Percentiles rank a stretch among this genome's conserved stretches.
Conservation (phyloP, 345 rosid genomes). For the Populus nigra region DNA sequence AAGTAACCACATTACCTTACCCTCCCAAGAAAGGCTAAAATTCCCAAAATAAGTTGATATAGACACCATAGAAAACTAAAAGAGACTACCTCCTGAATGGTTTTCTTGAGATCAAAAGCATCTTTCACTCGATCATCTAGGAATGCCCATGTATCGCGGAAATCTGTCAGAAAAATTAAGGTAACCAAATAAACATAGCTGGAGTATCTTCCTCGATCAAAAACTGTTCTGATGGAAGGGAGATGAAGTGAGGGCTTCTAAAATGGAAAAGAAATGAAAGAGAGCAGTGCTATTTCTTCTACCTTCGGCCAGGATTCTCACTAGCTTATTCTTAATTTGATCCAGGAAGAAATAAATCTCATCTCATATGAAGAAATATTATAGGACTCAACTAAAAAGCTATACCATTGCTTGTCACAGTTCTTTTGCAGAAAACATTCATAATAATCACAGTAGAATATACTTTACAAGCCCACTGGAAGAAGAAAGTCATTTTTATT, state of each 20-base stretch:
- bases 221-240: not conserved
- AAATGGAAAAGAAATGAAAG: not conserved
- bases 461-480: not conserved
- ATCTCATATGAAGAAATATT: not conserved
- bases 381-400: too few species aligned
- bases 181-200: not conserved
- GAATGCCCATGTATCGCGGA: slow-evolving; percentile 75
- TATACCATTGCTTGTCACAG: too few species aligned
- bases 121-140: slow-evolving; percentile 80
- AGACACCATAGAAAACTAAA: not conserved
- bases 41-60: not conserved
- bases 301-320: not conserved
- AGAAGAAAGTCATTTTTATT: not conserved
- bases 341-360: not conserved
- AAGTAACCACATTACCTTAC: slow-evolving; percentile 6
- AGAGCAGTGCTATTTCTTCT: not conserved
- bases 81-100: slow-evolving; percentile 74
- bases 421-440: not conserved
- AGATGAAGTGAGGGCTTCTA: not conserved
- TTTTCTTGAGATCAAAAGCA: slow-evolving; percentile 83
- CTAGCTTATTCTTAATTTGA: not conserved
- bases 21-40: not conserved
- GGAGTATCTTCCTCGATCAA: slow-evolving; percentile 2
- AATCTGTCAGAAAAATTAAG: slow-evolving; percentile 40
- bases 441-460: not conserved